Evolutionary conservation across 805 yeast genomes (phyloP).

Genomic region (Lipomyces orientalis): DNA sequence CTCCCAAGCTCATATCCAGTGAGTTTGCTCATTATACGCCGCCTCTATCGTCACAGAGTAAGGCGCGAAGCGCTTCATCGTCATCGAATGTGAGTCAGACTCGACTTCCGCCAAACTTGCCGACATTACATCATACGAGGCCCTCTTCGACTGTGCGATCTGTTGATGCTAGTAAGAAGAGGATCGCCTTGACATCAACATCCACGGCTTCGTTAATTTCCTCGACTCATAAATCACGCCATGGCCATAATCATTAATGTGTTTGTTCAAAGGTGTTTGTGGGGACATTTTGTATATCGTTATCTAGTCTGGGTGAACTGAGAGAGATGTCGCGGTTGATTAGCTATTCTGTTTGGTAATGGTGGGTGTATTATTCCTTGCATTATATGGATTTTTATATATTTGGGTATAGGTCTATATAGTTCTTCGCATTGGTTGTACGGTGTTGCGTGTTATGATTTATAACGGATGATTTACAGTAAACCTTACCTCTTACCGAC

Average conservation of each 20-base stretch:
- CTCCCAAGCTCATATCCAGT: constrained; percentile 3
- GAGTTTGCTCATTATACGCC: not conserved
- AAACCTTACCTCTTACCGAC: not conserved
- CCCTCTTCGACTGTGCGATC: not conserved
- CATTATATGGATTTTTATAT: not conserved
- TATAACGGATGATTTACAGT: not conserved
- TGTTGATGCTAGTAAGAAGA: not conserved
- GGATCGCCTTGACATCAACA: not conserved
- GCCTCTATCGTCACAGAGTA: not conserved
- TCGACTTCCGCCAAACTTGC: not conserved
- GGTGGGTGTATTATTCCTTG: not conserved
- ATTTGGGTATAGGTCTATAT: constrained; percentile 1
- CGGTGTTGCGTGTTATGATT: not conserved
- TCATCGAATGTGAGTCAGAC: not conserved
- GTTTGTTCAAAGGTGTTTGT: not conserved
- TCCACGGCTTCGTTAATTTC: constrained; percentile 1
- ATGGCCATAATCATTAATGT: not conserved
- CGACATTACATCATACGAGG: not conserved
- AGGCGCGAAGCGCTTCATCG: not conserved
- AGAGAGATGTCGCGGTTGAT: not conserved
- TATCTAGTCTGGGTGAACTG: not conserved
- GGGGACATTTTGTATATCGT: not conserved
- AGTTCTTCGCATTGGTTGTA: not conserved
- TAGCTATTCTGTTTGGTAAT: not conserved
- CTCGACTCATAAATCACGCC: not conserved